These are phyloP conservation scores for Tulasnella calospora DNA, from an alignment of 768 basidiomycete species.

Conservation along the genomic window DNA sequence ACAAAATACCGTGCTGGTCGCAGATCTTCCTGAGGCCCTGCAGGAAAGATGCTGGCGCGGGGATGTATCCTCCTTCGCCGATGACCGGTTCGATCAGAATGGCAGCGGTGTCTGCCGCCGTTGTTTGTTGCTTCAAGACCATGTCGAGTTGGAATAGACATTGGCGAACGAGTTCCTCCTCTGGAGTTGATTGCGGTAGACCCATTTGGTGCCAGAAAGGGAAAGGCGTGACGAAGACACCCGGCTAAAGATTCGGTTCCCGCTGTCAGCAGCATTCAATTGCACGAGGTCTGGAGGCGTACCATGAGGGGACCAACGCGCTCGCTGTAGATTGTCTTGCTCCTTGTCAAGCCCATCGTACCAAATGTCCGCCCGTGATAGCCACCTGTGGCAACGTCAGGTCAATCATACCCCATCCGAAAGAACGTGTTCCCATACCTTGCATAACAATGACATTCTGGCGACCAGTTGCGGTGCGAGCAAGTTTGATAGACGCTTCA, in stretches of 20 bases:
- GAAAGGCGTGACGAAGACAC: conserved; percentile 74
- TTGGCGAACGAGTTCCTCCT: conserved; percentile 53
- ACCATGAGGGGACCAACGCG: conserved; percentile 82
- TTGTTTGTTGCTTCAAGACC: conserved; percentile 70
- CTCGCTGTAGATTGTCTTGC: conserved; percentile 86
- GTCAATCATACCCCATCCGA: not conserved
- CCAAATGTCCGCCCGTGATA: conserved; percentile 94
- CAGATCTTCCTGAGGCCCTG: conserved; percentile 77
- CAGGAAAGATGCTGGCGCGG: conserved; percentile 75
- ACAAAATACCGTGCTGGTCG: conserved; percentile 76
- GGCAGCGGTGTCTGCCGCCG: conserved; percentile 85
- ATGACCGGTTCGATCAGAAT: conserved; percentile 89
- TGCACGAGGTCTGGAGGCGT: conserved; percentile 29
- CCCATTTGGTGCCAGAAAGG: conserved; percentile 91
- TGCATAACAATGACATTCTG: conserved; percentile 92
- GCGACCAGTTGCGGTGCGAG: conserved; percentile 65
- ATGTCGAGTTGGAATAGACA: conserved; percentile 80
- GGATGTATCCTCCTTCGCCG: conserved; percentile 94
- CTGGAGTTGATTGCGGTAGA: conserved; percentile 50
- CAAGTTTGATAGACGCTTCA: conserved; percentile 86
- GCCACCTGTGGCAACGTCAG: conserved; percentile 43
- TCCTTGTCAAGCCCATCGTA: conserved; percentile 88
- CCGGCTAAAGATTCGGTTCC: conserved; percentile 51
- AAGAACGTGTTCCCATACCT: conserved; percentile 41
- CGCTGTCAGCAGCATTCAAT: not conserved